A percentile compares a stretch with the other conserved stretches of the same genome.
phyloP scores from a whole-genome alignment of 306 rosid species.

The Castanea crenata region DNA sequence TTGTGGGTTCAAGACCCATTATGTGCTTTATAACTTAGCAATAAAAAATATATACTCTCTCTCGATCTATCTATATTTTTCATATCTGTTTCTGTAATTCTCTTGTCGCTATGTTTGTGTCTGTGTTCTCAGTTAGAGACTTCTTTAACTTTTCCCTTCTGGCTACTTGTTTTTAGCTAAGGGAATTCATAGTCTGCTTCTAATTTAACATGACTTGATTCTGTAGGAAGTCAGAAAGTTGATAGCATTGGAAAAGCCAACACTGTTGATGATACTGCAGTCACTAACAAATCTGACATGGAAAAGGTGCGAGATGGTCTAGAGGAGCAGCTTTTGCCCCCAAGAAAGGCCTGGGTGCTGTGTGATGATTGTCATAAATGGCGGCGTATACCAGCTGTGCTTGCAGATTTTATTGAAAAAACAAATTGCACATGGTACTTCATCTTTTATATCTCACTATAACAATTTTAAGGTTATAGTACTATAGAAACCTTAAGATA shows the following conservation, averaged over 20 bases:
- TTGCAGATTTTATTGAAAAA: conserved; percentile 80
- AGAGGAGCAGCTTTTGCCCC: conserved; percentile 54
- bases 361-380: conserved; percentile 95
- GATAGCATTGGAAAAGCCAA: conserved; percentile 39
- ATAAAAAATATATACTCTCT: too few relatives aligned
- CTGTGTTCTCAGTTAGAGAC: background rate
- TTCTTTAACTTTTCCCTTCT: conserved; percentile 19
- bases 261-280: conserved; percentile 31
- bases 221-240: conserved; percentile 43
- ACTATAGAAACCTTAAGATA: conserved; percentile 9
- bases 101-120: conserved; percentile 15
- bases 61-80: too few relatives aligned
- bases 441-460: conserved; percentile 14
- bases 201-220: conserved; percentile 28
- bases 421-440: conserved; percentile 80
- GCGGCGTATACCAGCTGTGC: conserved; percentile 90
- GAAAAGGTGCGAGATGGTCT: conserved; percentile 37
- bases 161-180: conserved; percentile 9
- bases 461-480: conserved; percentile 13
- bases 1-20: too few relatives aligned
- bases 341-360: conserved; percentile 85
- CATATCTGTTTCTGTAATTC: conserved; percentile 11
- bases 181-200: conserved; percentile 15
- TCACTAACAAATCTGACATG: conserved; percentile 32
- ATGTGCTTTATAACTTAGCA: too few relatives aligned